Percentiles rank a stretch among this genome's conserved stretches.
phyloP scores from a whole-genome alignment of 257 asterid genomes.

The Eucommia ulmoides region DNA sequence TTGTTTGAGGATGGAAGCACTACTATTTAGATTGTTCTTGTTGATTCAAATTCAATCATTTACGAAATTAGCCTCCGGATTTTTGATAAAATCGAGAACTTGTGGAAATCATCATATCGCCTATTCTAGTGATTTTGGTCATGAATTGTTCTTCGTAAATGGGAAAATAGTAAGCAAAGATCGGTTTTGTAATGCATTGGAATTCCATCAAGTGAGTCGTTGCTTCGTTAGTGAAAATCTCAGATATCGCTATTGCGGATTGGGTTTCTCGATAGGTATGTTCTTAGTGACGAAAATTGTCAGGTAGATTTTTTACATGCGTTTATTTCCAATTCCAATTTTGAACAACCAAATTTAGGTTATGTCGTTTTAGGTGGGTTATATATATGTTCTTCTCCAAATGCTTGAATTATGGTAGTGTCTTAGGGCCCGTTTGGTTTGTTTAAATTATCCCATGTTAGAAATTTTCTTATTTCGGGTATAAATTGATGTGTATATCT shows the following conservation, averaged over 20 bases:
- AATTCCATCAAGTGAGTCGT: constrained; percentile 19
- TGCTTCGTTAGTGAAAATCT: constrained; percentile 26
- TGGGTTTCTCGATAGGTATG: constrained; percentile 39
- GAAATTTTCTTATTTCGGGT: no score
- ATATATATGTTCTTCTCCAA: background rate
- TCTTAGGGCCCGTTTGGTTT: constrained; percentile 2
- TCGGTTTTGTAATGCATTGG: constrained; percentile 51
- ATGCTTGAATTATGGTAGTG: constrained; percentile 2
- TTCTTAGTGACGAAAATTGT: constrained; percentile 1
- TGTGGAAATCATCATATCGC: constrained; percentile 47
- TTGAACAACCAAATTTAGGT: no score
- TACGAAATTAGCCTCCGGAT: constrained; percentile 28
- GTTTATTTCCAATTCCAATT: background rate
- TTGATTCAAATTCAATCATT: constrained; percentile 33
- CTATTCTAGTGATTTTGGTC: constrained; percentile 26
- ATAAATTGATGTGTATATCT: no score
- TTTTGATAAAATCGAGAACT: constrained; percentile 22
- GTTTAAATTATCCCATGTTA: no score
- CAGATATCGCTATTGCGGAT: constrained; percentile 31
- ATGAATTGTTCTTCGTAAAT: constrained; percentile 40
- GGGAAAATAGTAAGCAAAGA: constrained; percentile 45
- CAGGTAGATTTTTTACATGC: background rate
- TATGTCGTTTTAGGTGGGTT: no score
- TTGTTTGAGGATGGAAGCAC: constrained; percentile 25
- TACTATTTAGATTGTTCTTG: constrained; percentile 22